Evolutionary conservation across 352 stramenopile species (phyloP).

Genomic region (Phytopythium kandeliae): DNA sequence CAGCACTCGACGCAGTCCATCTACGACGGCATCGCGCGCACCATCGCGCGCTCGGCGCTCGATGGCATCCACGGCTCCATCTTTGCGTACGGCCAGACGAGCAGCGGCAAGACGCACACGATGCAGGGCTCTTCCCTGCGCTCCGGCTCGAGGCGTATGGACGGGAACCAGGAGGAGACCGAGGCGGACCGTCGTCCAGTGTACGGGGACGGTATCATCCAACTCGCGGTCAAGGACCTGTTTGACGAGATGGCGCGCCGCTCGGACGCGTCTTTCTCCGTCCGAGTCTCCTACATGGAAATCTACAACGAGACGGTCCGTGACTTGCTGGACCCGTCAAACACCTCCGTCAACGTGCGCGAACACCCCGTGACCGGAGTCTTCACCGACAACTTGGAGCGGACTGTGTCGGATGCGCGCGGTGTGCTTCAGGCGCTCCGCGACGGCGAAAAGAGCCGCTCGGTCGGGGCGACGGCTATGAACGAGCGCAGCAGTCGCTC

Average conservation of each 20-base stretch:
- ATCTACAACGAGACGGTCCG: constrained; percentile 98
- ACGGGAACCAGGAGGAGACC: constrained; percentile 17
- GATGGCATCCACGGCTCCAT: constrained; percentile 76
- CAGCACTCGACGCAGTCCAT: constrained; percentile 43
- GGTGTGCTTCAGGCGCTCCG: constrained; percentile 29
- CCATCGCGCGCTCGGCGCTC: constrained; percentile 59
- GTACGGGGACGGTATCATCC: constrained; percentile 30
- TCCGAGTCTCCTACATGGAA: constrained; percentile 95
- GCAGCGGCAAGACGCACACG: constrained; percentile 76
- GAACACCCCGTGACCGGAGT: constrained; percentile 44
- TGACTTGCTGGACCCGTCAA: constrained; percentile 79
- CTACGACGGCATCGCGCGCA: constrained; percentile 62
- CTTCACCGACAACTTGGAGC: constrained; percentile 44
- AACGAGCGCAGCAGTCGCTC: constrained; percentile 54
- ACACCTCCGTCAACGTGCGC: constrained; percentile 27
- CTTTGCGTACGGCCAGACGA: constrained; percentile 83
- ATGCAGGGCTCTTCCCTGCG: constrained; percentile 43
- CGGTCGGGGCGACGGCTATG: constrained; percentile 40
- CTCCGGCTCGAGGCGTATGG: not conserved
- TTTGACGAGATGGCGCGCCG: constrained; percentile 46
- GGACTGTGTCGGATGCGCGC: constrained; percentile 29
- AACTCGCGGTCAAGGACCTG: constrained; percentile 41
- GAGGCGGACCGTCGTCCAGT: constrained; percentile 21
- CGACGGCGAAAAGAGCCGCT: constrained; percentile 37
- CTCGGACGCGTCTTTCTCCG: constrained; percentile 70